Conservation (phyloP, 148 eudicot genomes). For the Heliosperma pusillum region DNA sequence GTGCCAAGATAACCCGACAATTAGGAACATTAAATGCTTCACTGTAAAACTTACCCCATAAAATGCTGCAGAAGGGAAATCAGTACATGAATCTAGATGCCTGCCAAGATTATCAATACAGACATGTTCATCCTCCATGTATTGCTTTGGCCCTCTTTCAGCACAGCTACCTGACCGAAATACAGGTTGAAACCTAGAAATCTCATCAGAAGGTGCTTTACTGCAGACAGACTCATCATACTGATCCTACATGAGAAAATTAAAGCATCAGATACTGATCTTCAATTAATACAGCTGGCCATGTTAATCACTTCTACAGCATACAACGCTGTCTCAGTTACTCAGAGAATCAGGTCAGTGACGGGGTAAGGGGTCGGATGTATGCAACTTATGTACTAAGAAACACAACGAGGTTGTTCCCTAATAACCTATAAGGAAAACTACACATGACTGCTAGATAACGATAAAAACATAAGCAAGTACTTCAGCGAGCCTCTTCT, state of each 20-base stretch:
- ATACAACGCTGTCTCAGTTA: not conserved
- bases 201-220: conserved; percentile 43
- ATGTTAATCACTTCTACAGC: not conserved
- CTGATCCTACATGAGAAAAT: conserved; percentile 42
- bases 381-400: no score
- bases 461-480: no score
- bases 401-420: no score
- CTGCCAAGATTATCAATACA: conserved; percentile 66
- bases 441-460: no score
- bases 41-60: conserved; percentile 54
- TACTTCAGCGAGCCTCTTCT: no score
- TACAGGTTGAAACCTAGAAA: conserved; percentile 46
- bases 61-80: conserved; percentile 72
- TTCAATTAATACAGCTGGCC: not conserved
- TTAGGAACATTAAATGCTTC: not conserved
- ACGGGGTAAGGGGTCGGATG: no score
- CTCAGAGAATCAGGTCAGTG: not conserved
- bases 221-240: conserved; percentile 31
- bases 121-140: conserved; percentile 86
- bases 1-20: not conserved
- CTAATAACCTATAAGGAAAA: no score
- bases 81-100: conserved; percentile 40
- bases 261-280: not conserved
- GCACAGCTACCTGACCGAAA: conserved; percentile 88
- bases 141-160: conserved; percentile 81